phyloP scores from a whole-genome alignment of 345 rosid genomes.

The Heritiera fomes region DNA sequence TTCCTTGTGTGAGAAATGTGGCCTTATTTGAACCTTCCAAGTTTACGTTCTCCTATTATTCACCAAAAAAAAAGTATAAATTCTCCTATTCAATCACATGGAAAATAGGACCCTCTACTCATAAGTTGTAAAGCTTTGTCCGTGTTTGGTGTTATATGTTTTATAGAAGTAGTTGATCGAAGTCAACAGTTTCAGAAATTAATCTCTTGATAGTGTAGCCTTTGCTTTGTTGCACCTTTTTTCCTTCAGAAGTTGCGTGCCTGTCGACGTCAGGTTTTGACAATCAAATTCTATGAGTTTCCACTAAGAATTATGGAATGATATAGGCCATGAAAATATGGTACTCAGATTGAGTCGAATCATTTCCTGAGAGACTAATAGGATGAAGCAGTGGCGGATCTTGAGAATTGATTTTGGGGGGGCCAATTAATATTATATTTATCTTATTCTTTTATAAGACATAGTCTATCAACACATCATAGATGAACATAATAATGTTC shows the following conservation, averaged over 20 bases:
- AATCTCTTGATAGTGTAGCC: no score
- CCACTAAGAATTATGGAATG: background rate
- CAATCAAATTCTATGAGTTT: background rate
- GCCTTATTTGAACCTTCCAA: background rate
- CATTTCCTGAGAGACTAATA: background rate
- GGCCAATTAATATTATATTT: no score
- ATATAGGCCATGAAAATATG: background rate
- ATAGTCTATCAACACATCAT: no score
- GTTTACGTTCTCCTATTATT: no score
- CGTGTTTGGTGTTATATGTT: background rate
- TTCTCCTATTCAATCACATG: no score
- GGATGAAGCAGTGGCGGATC: no score
- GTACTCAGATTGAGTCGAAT: background rate
- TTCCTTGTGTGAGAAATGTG: background rate
- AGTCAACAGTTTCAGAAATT: background rate
- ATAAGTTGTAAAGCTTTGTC: background rate
- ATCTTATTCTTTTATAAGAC: no score
- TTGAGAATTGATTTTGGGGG: no score
- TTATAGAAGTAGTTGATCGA: background rate
- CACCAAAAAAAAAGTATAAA: no score
- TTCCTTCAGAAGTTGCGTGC: background rate
- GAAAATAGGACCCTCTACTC: background rate
- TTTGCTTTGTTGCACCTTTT: background rate
- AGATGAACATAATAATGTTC: no score
- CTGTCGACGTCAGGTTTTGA: background rate